A percentile compares a stretch with the other conserved stretches of the same genome.
Evolutionary conservation across 176 grass and related monocot species (phyloP).

Genomic region (Poa pratensis): DNA sequence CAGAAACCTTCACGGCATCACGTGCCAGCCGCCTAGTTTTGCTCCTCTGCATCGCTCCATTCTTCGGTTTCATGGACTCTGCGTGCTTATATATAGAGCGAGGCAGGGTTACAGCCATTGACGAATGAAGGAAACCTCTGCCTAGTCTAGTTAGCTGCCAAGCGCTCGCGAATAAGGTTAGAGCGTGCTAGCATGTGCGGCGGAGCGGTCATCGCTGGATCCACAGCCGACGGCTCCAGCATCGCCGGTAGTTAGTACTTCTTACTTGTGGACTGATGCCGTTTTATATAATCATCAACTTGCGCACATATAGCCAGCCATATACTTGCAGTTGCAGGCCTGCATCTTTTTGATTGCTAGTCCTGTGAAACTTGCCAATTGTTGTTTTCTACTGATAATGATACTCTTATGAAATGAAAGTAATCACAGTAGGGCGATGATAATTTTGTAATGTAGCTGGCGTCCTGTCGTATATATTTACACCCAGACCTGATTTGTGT

Average conservation of each 20-base stretch:
- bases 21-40: too few relatives aligned
- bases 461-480: background rate
- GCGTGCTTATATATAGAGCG: background rate
- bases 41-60: background rate
- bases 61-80: background rate
- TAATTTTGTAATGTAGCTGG: background rate
- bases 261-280: background rate
- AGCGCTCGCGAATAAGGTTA: too few relatives aligned
- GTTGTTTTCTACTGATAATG: background rate
- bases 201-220: constrained; percentile 48
- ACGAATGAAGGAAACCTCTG: background rate
- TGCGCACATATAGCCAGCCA: background rate
- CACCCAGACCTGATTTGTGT: too few relatives aligned
- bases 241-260: constrained; percentile 34
- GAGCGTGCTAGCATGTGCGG: constrained; percentile 55
- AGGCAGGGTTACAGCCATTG: background rate
- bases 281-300: background rate
- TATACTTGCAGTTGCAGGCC: too few relatives aligned
- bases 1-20: background rate
- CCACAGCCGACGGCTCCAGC: constrained; percentile 2
- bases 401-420: background rate
- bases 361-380: background rate
- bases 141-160: background rate
- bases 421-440: background rate
- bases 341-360: too few relatives aligned